Base-by-base conservation (phyloP, 2,329 filamentous ascomycete genomes). In the Colletotrichum sp. region DNA sequence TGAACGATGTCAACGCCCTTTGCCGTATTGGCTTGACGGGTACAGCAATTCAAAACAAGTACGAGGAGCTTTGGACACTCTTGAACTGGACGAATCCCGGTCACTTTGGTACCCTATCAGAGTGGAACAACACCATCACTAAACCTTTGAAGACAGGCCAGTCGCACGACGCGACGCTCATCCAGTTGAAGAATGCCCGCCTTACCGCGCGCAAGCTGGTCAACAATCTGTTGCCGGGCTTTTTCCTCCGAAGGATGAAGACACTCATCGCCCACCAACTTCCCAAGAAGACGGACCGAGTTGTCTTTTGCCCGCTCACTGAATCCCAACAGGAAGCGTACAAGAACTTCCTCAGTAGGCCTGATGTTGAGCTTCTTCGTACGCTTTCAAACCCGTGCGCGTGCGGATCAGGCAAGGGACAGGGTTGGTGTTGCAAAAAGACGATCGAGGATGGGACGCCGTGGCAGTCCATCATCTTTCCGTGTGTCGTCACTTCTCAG, bases 1-100 rank as follows among this genome's bases (percentile, higher is more conserved):
- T 99, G 94, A 95, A 95, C 80, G 92, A 96, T 77, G 89, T 99
- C 79, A 99, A 99, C 80, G 93, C 96, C 0, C 90, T 99, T 4
- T 99, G 97, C 81, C 92, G 97, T 39, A 96, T 99, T 76, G 97
- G 97, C 0, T 88, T 99, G 10, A 99, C 96, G 0, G 97, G 97
- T 3, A 99, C 97, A 0, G 96, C 96, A 0, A 98, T 99, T 60
- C 97, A 99, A 82, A 99, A 99, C 84, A 97, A 95, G 79, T 99
- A 99, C 83, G 95, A 98, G 82, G 97, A 99, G 83, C 89, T 99
- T 1, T 99, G 96, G 96, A 98, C 96, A 0, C 88, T 99, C 0
- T 88, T 99, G 4, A 98, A 99, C 82, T 99, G 97, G 97, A 96
- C 96, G 0, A 97, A 98, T 79, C 97, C 97, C 0, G 96, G 96